Conservation (phyloP, 345 rosid genomes). For the Eucalyptus caleyi region DNA sequence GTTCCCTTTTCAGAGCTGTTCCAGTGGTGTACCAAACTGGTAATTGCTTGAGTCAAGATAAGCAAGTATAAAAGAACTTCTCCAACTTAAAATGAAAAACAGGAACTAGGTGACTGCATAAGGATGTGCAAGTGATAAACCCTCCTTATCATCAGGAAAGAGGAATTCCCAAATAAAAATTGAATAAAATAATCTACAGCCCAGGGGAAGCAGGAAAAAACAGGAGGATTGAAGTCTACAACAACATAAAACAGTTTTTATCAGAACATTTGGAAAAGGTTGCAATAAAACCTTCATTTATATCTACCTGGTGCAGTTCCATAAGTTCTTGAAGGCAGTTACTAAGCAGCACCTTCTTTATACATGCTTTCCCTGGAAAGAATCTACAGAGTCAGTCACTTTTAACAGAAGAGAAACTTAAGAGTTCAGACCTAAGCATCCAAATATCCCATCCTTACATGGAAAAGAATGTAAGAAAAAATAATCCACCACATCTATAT, state of each 20-base stretch:
- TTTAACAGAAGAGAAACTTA: background rate
- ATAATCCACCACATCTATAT: background rate
- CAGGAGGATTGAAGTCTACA: background rate
- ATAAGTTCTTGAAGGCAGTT: conserved; percentile 98
- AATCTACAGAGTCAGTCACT: background rate
- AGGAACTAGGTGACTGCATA: background rate
- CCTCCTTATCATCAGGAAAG: background rate
- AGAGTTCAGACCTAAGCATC: background rate
- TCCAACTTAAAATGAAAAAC: background rate
- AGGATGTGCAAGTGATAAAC: background rate
- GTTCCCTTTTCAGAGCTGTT: background rate
- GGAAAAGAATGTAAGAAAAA: background rate
- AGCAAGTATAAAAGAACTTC: background rate
- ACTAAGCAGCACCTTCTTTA: conserved; percentile 91
- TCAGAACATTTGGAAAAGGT: background rate
- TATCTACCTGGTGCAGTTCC: conserved; percentile 94
- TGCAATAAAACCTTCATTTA: background rate
- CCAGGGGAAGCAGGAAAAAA: background rate
- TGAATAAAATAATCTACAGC: background rate
- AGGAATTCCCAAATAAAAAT: background rate
- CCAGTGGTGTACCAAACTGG: background rate
- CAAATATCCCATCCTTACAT: background rate
- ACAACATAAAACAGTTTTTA: background rate
- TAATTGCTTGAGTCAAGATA: background rate
- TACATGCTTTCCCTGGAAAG: conserved; percentile 82